Conservation (phyloP, 208 protist species). For the Trypanosomatidae sp. region DNA sequence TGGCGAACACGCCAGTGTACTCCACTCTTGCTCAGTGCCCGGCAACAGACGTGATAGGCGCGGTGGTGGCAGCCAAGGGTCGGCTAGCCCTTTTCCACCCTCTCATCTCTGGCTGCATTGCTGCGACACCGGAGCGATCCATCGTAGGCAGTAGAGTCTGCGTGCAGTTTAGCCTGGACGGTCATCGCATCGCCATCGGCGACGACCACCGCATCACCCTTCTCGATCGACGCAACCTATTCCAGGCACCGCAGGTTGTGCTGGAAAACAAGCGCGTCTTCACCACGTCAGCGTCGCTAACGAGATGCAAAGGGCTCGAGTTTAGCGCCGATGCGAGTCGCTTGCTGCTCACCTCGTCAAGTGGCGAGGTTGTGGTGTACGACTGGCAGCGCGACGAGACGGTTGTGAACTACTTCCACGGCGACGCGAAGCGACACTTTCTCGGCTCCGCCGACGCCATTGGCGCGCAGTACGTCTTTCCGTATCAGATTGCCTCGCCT, state of each 20-base stretch:
- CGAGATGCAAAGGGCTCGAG: constrained; percentile 61
- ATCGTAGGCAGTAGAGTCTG: constrained; percentile 38
- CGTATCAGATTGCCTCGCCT: constrained; percentile 30
- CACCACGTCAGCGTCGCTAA: constrained; percentile 20
- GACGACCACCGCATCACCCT: constrained; percentile 61
- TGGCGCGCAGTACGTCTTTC: constrained; percentile 59
- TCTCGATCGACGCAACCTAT: constrained; percentile 63
- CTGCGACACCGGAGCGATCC: constrained; percentile 42
- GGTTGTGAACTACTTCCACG: constrained; percentile 61
- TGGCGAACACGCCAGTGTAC: constrained; percentile 67
- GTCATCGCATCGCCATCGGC: constrained; percentile 50
- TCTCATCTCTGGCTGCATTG: constrained; percentile 73
- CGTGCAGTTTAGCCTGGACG: constrained; percentile 63
- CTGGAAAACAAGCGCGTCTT: constrained; percentile 52
- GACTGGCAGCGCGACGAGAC: constrained; percentile 29
- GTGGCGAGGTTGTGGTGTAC: constrained; percentile 64
- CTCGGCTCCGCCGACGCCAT: constrained; percentile 57
- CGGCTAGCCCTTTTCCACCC: constrained; percentile 76
- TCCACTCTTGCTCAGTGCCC: constrained; percentile 65
- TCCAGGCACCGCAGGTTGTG: constrained; percentile 26
- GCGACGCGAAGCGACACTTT: constrained; percentile 56
- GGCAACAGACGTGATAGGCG: constrained; percentile 57
- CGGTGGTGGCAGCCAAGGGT: constrained; percentile 51
- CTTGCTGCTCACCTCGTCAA: constrained; percentile 64
- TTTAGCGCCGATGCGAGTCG: constrained; percentile 33